Evolutionary conservation across 352 stramenopile species (phyloP).

Genomic region (Globisporangium megalacanthum): DNA sequence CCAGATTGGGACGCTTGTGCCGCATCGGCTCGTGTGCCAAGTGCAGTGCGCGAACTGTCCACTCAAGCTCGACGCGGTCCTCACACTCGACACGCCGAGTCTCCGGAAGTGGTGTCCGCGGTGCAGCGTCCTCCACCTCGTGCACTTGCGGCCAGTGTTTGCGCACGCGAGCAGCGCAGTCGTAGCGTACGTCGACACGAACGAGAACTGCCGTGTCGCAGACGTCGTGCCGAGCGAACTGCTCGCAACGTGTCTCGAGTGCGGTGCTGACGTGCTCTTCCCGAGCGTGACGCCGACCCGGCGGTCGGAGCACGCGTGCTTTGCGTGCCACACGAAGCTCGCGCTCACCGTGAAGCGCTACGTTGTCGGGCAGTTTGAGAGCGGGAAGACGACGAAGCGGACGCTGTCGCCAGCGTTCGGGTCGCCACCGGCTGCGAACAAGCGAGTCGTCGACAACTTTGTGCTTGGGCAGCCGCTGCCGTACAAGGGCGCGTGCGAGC

Average conservation of each 20-base stretch:
- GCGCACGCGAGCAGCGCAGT: constrained; percentile 59
- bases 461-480: constrained; percentile 65
- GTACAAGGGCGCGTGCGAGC: constrained; percentile 60
- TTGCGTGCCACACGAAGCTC: constrained; percentile 75
- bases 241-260: constrained; percentile 68
- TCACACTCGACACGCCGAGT: constrained; percentile 35
- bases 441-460: constrained; percentile 42
- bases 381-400: constrained; percentile 12
- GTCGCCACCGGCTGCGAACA: constrained; percentile 20
- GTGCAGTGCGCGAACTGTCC: constrained; percentile 71
- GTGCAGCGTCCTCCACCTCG: constrained; percentile 67
- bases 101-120: constrained; percentile 79
- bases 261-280: constrained; percentile 58
- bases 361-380: constrained; percentile 20
- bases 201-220: constrained; percentile 60
- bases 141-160: constrained; percentile 62
- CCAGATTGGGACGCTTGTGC: constrained; percentile 68
- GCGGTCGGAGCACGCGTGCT: constrained; percentile 61
- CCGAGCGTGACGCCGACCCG: constrained; percentile 39
- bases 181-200: constrained; percentile 60
- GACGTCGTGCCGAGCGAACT: constrained; percentile 68
- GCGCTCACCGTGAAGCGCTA: constrained; percentile 62
- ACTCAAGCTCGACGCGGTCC: constrained; percentile 54
- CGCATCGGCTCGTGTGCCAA: constrained; percentile 56
- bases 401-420: constrained; percentile 1